These are phyloP conservation scores for Dictyostelium intermedium DNA, from an alignment of 78 protist species.

Conservation along the genomic window DNA sequence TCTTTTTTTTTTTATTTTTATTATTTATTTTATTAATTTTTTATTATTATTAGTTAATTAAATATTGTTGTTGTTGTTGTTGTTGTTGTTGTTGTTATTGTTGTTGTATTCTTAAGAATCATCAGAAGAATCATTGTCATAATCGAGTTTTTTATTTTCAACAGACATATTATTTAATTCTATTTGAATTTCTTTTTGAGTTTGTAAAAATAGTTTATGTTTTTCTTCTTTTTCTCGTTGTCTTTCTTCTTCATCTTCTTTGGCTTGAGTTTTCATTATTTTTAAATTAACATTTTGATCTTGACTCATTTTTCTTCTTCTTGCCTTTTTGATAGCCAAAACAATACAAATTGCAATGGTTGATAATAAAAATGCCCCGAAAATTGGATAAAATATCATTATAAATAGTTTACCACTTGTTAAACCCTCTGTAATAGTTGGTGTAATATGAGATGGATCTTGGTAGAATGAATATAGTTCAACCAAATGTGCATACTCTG, in stretches of 20 bases:
- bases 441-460: background rate
- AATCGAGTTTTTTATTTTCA: background rate
- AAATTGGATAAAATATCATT: background rate
- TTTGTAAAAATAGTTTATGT: background rate
- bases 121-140: background rate
- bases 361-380: background rate
- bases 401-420: background rate
- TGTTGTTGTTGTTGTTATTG: too few relatives aligned
- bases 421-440: background rate
- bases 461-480: background rate
- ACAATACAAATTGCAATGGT: background rate
- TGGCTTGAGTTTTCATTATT: background rate
- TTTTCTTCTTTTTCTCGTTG: background rate
- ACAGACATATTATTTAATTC: background rate
- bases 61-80: background rate
- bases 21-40: too few relatives aligned
- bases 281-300: constrained; percentile 6
- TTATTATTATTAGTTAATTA: background rate
- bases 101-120: background rate
- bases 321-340: constrained; percentile 24
- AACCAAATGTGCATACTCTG: background rate
- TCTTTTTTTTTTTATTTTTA: too few relatives aligned
- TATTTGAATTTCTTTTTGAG: background rate
- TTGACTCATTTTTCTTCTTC: constrained; percentile 10
- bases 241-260: background rate